phyloP scores from a whole-genome alignment of 78 protist genomes.

The Dictyostelium discoideum region DNA sequence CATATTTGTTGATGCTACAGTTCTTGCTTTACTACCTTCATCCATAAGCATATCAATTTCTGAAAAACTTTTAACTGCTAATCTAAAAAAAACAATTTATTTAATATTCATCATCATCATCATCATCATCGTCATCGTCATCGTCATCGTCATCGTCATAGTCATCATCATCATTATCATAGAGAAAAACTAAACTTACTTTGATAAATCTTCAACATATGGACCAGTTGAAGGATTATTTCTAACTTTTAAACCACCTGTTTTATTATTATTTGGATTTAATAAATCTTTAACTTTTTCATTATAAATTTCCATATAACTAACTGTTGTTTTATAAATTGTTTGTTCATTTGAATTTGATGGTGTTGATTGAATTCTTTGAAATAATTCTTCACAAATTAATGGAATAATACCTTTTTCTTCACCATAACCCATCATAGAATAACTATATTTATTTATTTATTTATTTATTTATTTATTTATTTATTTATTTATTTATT shows the following conservation, averaged over 20 bases:
- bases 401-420: constrained; percentile 82
- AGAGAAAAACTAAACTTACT: no score
- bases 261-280: constrained; percentile 74
- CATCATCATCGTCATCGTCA: no score
- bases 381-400: constrained; percentile 75
- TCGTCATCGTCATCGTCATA: no score
- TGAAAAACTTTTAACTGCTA: constrained; percentile 69
- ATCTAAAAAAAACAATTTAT: constrained; percentile 23
- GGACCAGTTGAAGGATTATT: constrained; percentile 91
- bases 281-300: constrained; percentile 88
- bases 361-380: constrained; percentile 40
- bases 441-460: constrained; percentile 4
- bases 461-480: no score
- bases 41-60: constrained; percentile 82
- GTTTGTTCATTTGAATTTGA: neutral
- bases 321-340: constrained; percentile 69
- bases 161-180: no score
- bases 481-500: no score
- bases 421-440: constrained; percentile 81
- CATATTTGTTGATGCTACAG: constrained; percentile 93
- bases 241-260: constrained; percentile 81
- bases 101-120: no score
- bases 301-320: constrained; percentile 89
- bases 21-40: constrained; percentile 81
- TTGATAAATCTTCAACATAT: constrained; percentile 90